Percentiles rank a stretch among this genome's conserved stretches.
Conservation (phyloP, 768 basidiomycete genomes). For the Serpula lacrymans region DNA sequence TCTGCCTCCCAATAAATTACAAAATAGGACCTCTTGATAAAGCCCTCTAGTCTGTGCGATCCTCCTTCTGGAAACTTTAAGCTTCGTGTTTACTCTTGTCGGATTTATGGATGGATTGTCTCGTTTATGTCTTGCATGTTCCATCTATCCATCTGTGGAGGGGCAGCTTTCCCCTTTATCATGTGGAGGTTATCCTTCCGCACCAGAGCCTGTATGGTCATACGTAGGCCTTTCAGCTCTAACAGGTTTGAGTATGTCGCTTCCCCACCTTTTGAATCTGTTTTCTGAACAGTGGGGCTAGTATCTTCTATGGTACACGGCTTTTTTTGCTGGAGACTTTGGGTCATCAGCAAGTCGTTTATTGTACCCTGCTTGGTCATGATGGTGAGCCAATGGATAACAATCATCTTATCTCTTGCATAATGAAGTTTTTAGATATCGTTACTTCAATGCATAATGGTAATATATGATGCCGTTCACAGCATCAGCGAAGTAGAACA, state of each 20-base stretch:
- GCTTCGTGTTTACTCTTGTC: neutral
- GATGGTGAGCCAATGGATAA: neutral
- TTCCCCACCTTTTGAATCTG: neutral
- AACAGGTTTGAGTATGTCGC: neutral
- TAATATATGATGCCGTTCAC: too few relatives aligned
- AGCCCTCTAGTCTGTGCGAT: neutral
- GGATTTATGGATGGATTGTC: neutral
- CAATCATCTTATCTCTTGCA: too few relatives aligned
- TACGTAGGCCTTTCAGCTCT: neutral
- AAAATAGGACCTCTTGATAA: too few relatives aligned
- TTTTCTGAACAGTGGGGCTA: too few relatives aligned
- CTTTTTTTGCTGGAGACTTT: constrained; percentile 1
- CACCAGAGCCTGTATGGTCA: neutral
- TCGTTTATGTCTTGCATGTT: neutral
- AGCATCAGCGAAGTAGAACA: too few relatives aligned
- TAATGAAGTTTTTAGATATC: neutral
- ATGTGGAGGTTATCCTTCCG: too few relatives aligned
- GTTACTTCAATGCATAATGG: neutral
- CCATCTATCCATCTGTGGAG: neutral
- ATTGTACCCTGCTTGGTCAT: neutral
- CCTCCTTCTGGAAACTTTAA: neutral
- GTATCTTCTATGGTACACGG: neutral
- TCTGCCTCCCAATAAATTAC: too few relatives aligned
- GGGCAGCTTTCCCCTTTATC: neutral
- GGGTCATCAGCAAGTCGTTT: neutral